A percentile compares a stretch with the other conserved stretches of the same genome.
These are phyloP conservation scores for Neophaeococcomyces mojaviensis DNA, from an alignment of 2,329 filamentous ascomycete species.

Conservation along the genomic window DNA sequence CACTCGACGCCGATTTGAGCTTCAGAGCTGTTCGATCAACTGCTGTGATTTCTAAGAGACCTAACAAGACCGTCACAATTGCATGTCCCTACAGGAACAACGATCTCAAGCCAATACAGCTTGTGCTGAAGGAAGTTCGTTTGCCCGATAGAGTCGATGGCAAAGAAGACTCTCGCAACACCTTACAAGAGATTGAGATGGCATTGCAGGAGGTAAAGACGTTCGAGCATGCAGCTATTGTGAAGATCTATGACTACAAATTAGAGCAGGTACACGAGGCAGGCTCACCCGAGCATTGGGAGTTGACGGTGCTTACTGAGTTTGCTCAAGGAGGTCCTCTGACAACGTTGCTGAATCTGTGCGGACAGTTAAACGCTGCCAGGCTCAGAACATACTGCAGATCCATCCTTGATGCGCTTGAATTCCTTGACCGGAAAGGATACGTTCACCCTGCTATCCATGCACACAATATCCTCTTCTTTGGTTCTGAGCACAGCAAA, in stretches of 20 bases:
- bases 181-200: conserved; percentile 67
- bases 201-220: conserved; percentile 68
- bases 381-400: conserved; percentile 85
- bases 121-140: conserved; percentile 66
- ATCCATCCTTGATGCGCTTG: conserved; percentile 79
- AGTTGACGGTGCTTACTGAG: conserved; percentile 66
- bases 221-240: conserved; percentile 66
- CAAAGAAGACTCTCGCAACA: conserved; percentile 60
- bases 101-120: conserved; percentile 49
- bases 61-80: conserved; percentile 56
- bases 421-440: conserved; percentile 77
- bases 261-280: conserved; percentile 50
- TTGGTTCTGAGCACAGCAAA: conserved; percentile 60
- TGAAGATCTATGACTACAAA: conserved; percentile 75
- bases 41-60: conserved; percentile 57
- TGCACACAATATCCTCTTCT: conserved; percentile 69
- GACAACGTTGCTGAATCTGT: conserved; percentile 70
- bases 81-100: conserved; percentile 59
- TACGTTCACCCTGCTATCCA: conserved; percentile 80
- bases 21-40: conserved; percentile 68
- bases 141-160: conserved; percentile 54
- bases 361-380: conserved; percentile 63
- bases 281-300: conserved; percentile 49
- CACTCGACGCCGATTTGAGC: conserved; percentile 51
- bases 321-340: conserved; percentile 76